Base-by-base conservation (phyloP, 441 rosid genomes). In the Pelargonium myrrhifolium region DNA sequence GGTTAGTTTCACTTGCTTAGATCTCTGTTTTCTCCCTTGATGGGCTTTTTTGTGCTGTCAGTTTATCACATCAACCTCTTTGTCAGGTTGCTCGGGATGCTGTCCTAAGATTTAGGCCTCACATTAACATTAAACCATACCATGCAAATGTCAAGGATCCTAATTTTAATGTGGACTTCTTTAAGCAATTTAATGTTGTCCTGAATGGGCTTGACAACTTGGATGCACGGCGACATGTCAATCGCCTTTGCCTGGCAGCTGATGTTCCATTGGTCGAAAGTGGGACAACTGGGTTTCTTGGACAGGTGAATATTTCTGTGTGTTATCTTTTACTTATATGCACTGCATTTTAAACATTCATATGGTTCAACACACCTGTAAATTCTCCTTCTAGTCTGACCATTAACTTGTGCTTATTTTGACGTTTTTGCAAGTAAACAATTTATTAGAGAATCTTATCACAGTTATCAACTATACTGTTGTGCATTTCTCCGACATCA, bases 251-350 rank as follows among this genome's bases (percentile, higher is more conserved):
- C 79, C 82, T 92, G 81, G 97, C 99, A 20, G 97, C 96, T 66
- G 94, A 88, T 76, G 91, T 94, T 70, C 94, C 99, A 70, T 77
- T 94, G 77, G 90, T 94, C 63, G 99, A 94, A 81, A 94, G 99
- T 80, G 99, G 99, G 72, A 89, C 99, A 65, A 92, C 98, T 39
- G 98, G 99, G 61, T 94, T 94, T 84, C 76, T 94, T 40, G 99
- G 99, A 78, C 99, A 94, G 97, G 99, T 94, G 65, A 71, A 74
- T 53, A 51, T 10, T 63, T 68, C 10, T 15, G 1, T 5, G 7
- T 1, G 9, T 51, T 0, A n/a, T 51, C 8, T n/a, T 20, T 14
- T 3, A 15, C 56, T 51, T 51, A 4, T 6, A 51, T 51, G 20
- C 17, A n/a, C 56, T 51, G 56, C 17, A 51, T 51, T 51, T 51